phyloP scores from a whole-genome alignment of 495 filamentous ascomycete genomes.

The Hyaloscypha variabilis region DNA sequence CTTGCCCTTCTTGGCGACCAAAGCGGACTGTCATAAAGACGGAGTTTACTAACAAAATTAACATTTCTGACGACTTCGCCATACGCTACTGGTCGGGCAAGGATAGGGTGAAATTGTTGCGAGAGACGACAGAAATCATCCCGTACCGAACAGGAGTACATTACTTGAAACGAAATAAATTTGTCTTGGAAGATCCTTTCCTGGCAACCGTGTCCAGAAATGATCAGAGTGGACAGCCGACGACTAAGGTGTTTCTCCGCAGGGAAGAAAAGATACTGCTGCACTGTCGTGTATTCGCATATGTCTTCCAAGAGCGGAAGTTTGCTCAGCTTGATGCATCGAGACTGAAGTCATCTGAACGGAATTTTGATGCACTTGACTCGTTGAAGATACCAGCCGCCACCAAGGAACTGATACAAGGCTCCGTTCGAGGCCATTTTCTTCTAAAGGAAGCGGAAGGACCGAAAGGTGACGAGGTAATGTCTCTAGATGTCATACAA shows the following conservation, averaged over 20 bases:
- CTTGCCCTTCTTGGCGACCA: conserved; percentile 35
- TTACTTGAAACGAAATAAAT: neutral
- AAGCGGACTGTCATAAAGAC: conserved; percentile 29
- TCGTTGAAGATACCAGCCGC: conserved; percentile 39
- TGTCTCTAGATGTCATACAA: neutral
- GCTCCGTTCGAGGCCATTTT: conserved; percentile 40
- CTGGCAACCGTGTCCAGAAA: conserved; percentile 12
- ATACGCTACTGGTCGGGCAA: neutral
- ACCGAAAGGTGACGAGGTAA: neutral
- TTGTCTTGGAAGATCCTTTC: neutral
- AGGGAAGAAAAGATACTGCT: conserved; percentile 39
- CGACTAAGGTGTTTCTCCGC: too few species aligned
- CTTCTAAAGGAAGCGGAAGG: conserved; percentile 22
- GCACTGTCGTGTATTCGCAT: conserved; percentile 42
- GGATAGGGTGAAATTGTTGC: neutral
- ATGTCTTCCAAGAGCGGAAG: conserved; percentile 39
- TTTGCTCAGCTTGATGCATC: conserved; percentile 9
- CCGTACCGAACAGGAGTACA: neutral
- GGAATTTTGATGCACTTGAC: neutral
- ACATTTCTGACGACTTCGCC: neutral
- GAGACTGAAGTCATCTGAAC: neutral
- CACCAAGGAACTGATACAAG: conserved; percentile 49
- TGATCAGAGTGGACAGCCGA: conserved; percentile 12
- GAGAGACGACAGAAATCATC: neutral
- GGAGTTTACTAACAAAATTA: neutral